Evolutionary conservation across 1,139 yeast species (phyloP).

Genomic region (Hyphopichia pseudoburtonii): DNA sequence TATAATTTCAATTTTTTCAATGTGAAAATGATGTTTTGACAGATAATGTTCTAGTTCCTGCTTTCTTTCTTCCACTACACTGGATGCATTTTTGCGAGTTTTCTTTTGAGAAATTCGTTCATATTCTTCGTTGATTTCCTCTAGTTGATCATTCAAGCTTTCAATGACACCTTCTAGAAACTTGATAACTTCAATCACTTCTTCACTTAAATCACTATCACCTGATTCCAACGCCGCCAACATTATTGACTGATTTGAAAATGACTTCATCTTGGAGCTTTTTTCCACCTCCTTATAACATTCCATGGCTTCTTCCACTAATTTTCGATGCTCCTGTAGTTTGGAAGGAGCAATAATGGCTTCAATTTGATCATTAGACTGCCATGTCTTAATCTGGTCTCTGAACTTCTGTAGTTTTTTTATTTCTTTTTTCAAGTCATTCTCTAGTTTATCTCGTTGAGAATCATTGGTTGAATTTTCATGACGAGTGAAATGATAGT

Average conservation of each 20-base stretch:
- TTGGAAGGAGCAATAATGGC: constrained; percentile 41
- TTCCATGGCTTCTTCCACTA: constrained; percentile 52
- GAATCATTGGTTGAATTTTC: constrained; percentile 81
- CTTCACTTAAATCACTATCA: constrained; percentile 29
- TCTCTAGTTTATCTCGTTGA: constrained; percentile 91
- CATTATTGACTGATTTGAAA: constrained; percentile 48
- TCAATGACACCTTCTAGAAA: constrained; percentile 33
- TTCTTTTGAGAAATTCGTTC: constrained; percentile 44
- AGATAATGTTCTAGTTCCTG: constrained; percentile 41
- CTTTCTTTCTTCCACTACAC: constrained; percentile 41
- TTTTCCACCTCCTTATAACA: constrained; percentile 49
- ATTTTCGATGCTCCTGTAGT: constrained; percentile 41
- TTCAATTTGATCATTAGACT: constrained; percentile 44
- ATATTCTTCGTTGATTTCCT: constrained; percentile 32
- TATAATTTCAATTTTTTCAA: constrained; percentile 35
- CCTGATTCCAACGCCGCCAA: constrained; percentile 41
- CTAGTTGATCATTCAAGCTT: constrained; percentile 35
- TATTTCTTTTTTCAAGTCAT: constrained; percentile 91
- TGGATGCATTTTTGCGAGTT: constrained; percentile 38
- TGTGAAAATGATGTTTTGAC: constrained; percentile 38
- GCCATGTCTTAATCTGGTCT: constrained; percentile 96
- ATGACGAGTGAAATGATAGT: constrained; percentile 46
- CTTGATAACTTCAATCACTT: constrained; percentile 33
- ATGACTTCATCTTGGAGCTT: constrained; percentile 45
- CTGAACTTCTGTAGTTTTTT: constrained; percentile 91